phyloP scores from a whole-genome alignment of 1,284 basidiomycete genomes.

The Leccinum subspadiceum region DNA sequence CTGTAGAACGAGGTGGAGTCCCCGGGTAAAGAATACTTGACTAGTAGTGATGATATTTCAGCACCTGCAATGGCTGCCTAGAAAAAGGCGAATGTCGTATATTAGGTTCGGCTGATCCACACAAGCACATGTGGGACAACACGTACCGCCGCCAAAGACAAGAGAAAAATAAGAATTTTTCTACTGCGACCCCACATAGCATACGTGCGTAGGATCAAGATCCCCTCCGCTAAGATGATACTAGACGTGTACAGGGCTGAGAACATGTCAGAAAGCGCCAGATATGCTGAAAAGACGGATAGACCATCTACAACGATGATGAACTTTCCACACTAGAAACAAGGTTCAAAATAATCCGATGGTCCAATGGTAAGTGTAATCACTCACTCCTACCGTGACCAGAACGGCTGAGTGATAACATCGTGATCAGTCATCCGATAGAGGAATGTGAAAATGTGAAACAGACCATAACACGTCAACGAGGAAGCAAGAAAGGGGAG shows the following conservation, averaged over 20 bases:
- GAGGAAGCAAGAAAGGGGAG: background rate
- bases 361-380: background rate
- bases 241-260: too few species aligned
- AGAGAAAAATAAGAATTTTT: slow-evolving; percentile 19
- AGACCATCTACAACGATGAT: too few species aligned
- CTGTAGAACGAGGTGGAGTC: slow-evolving; percentile 22
- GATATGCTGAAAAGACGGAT: too few species aligned
- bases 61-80: slow-evolving; percentile 20
- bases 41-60: slow-evolving; percentile 7
- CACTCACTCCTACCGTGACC: slow-evolving; percentile 6
- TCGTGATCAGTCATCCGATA: background rate
- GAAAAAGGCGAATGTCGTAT: background rate
- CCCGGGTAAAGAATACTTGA: slow-evolving; percentile 18
- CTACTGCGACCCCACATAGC: slow-evolving; percentile 23
- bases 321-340: background rate
- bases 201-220: too few species aligned
- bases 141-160: slow-evolving; percentile 23
- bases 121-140: background rate
- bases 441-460: slow-evolving; percentile 15
- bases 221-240: too few species aligned
- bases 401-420: slow-evolving; percentile 8
- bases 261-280: too few species aligned
- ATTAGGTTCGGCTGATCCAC: background rate
- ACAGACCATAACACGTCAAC: slow-evolving; percentile 3
- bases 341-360: background rate